phyloP scores from a whole-genome alignment of 352 stramenopile species.

The Phytophthora syringae region DNA sequence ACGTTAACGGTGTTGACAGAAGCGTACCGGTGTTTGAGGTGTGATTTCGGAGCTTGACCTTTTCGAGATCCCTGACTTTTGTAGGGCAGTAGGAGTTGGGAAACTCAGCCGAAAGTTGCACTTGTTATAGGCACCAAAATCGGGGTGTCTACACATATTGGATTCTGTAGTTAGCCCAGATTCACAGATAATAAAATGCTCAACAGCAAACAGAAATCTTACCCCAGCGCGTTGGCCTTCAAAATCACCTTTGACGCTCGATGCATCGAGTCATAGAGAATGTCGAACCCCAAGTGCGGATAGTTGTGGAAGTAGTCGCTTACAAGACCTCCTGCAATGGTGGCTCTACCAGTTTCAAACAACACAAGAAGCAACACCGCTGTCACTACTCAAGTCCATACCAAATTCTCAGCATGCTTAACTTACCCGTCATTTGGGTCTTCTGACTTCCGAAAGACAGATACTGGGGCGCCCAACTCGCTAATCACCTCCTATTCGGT shows the following conservation, averaged over 20 bases:
- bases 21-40: slow-evolving; percentile 65
- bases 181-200: not conserved
- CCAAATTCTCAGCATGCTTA: not conserved
- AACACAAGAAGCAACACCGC: slow-evolving; percentile 1
- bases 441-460: slow-evolving; percentile 81
- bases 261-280: slow-evolving; percentile 81
- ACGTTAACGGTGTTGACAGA: no score
- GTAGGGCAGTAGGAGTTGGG: slow-evolving; percentile 41
- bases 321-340: slow-evolving; percentile 55
- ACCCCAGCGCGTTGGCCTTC: slow-evolving; percentile 84
- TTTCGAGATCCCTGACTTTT: slow-evolving; percentile 59
- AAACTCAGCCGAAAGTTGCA: slow-evolving; percentile 85
- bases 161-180: slow-evolving; percentile 33
- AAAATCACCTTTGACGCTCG: slow-evolving; percentile 78
- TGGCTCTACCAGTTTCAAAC: slow-evolving; percentile 37
- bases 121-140: slow-evolving; percentile 87
- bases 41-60: slow-evolving; percentile 57
- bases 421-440: slow-evolving; percentile 70
- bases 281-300: slow-evolving; percentile 77
- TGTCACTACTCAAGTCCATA: not conserved
- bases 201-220: not conserved
- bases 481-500: slow-evolving; percentile 79
- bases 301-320: slow-evolving; percentile 90
- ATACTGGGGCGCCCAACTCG: slow-evolving; percentile 74
- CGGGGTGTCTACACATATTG: slow-evolving; percentile 44